Evolutionary conservation across 352 stramenopile genomes (phyloP), one percentile per base, ranked within the genome.

Genomic region (Pythium apleroticum): DNA sequence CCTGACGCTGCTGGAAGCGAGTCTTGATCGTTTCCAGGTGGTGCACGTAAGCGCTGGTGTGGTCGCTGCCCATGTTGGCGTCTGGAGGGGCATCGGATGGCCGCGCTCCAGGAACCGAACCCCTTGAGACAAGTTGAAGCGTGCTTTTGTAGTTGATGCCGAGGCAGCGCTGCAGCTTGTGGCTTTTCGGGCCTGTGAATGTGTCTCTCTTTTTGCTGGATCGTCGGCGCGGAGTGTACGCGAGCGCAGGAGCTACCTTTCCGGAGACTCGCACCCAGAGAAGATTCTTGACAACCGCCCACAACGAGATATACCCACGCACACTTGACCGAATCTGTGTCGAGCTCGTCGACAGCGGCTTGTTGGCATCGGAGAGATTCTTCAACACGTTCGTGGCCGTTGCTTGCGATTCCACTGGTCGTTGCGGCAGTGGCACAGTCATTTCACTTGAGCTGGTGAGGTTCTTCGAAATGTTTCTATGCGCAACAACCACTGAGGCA

Each of bases 21-120:
- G 53, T 37, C 15, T 63, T 60, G 31, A 76, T 60, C 1, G 49
- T 68, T n/a, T 73, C 69, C n/a, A 76, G 20, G 55, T 73, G 69
- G 39, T 73, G 69, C 2, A 45, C 48, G 22, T 63, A 59, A 17
- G 45, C n/a, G n/a, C 35, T 67, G 19, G 48, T 15, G 27, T 43
- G 43, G 58, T 50, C 12, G 19, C n/a, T 4, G 12, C n/a, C n/a
- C 20, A 22, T 0, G 17, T 17, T 22, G 10, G 4, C 43, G 19
- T 25, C 15, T 9, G 17, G 7, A 48, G 27, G 2, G 1, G 10
- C 19, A 27, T 20, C 20, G 8, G 43, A 15, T 24, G 35, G 7
- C 6, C 0, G 10, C 14, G 5, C 17, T n/a, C 37, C 37, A 22
- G 37, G 37, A 22, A 50, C n/a, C 8, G 43, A 11, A 10, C 3